Evolutionary conservation across 257 asterid genomes (phyloP).

Genomic region (Leonotis leonurus): DNA sequence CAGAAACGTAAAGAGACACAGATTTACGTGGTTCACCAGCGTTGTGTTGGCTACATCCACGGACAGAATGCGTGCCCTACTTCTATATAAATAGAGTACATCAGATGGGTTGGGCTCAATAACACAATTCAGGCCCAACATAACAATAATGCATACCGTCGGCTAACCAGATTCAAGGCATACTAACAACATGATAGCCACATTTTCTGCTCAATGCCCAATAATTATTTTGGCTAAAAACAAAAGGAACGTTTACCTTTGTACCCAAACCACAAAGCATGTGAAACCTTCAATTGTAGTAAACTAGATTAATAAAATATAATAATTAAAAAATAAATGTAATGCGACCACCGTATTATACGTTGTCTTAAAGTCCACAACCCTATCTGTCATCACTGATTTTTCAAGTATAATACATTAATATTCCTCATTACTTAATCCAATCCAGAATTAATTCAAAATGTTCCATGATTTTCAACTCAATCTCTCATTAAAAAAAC

Average conservation of each 20-base stretch:
- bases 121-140: too few species aligned
- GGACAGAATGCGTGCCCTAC: too few species aligned
- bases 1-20: too few species aligned
- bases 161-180: too few species aligned
- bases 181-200: too few species aligned
- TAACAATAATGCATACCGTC: too few species aligned
- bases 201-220: not conserved
- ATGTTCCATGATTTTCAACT: slow-evolving; percentile 28
- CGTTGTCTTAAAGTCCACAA: slow-evolving; percentile 30
- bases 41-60: too few species aligned
- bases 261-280: too few species aligned
- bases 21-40: too few species aligned
- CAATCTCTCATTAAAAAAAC: slow-evolving; percentile 3
- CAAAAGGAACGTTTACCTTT: slow-evolving; percentile 19
- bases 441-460: not conserved
- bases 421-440: slow-evolving; percentile 3
- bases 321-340: not conserved
- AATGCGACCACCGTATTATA: slow-evolving; percentile 25
- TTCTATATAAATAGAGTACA: too few species aligned
- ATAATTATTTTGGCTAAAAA: slow-evolving; percentile 1
- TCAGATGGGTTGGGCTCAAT: too few species aligned
- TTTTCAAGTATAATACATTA: slow-evolving; percentile 20
- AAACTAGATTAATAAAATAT: not conserved
- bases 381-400: slow-evolving; percentile 24
- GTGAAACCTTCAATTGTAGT: slow-evolving; percentile 11